These are phyloP conservation scores for Annulohypoxylon bovei DNA, from an alignment of 495 filamentous ascomycete species.

Conservation along the genomic window DNA sequence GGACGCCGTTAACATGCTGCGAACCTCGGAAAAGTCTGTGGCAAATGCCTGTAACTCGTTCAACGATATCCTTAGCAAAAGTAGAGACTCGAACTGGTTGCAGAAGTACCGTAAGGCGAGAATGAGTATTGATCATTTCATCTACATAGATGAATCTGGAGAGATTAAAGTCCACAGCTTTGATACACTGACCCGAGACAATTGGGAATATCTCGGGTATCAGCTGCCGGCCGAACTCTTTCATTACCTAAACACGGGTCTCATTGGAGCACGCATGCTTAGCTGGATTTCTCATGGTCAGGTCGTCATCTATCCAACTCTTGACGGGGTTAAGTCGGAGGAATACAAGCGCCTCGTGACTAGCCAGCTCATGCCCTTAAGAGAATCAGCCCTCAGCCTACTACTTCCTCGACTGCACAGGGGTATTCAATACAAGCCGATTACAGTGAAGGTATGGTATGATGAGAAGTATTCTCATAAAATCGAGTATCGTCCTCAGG, in stretches of 20 bases:
- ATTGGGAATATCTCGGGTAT: constrained; percentile 88
- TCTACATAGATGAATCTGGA: constrained; percentile 78
- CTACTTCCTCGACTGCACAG: constrained; percentile 81
- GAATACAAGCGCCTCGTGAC: constrained; percentile 84
- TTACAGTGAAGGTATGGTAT: constrained; percentile 86
- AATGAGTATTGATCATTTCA: constrained; percentile 87
- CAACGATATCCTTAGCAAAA: constrained; percentile 71
- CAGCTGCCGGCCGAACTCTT: constrained; percentile 92
- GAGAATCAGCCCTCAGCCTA: constrained; percentile 77
- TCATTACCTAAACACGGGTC: constrained; percentile 85
- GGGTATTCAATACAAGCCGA: constrained; percentile 78
- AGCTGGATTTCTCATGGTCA: constrained; percentile 83
- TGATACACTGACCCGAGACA: constrained; percentile 76
- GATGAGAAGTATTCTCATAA: constrained; percentile 71
- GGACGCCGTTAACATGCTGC: constrained; percentile 77
- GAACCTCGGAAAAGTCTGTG: constrained; percentile 69
- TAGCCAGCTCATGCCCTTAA: constrained; percentile 72
- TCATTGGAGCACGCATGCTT: constrained; percentile 81
- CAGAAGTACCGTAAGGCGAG: constrained; percentile 85
- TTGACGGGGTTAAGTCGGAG: constrained; percentile 81
- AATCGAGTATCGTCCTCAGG: constrained; percentile 71
- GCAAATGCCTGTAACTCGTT: constrained; percentile 72
- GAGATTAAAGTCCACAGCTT: constrained; percentile 75
- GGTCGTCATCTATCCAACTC: constrained; percentile 75
- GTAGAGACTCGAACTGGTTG: constrained; percentile 76